Base-by-base conservation (phyloP, 208 protist species). In the Leishmania martiniquensis region DNA sequence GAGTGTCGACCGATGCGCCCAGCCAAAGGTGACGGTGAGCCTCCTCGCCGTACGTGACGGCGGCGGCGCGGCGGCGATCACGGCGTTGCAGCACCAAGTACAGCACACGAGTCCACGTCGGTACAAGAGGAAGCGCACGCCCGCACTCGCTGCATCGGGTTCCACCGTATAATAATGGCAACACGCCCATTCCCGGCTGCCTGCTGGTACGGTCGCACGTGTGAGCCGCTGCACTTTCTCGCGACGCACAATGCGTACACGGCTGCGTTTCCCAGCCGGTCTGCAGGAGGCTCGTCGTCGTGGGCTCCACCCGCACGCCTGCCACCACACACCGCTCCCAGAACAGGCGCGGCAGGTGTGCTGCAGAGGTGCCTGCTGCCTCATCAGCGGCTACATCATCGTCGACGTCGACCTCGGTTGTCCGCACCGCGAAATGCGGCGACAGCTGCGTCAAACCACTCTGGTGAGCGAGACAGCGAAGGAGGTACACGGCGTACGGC, bases 391-490 rank as follows among this genome's bases (percentile, higher is more conserved):
- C 34, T 25, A 10, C 47, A 10, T 25, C 45, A 22, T 70, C 73
- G 29, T 51, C n/a, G 62, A 4, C 37, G 34, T 34, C 37, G 10
- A 54, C 22, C 10, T 77, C 60, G 1, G 32, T 39, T 25, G 39
- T 1, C 29, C 32, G 15, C 20, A 76, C 62, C 9, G 42, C 66
- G 60, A 78, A 81, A 52, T 78, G 70, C 6, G 81, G 76, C 12
- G 81, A 52, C 39, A 84, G 80, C 2, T 71, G 69, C 0, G 80
- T 84, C 44, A 75, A 37, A 4, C 75, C 80, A 25, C 69, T 72
- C 54, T 76, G 75, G 54, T 66, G 82, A 12, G 88, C 87, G 17
- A 97, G 85, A 42, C 90, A 93, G 49, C 93, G 91, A 39, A 94
- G 76, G 42, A 89, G 81, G 83, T 94, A 91, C 57, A 95, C 84